Base-by-base conservation (phyloP, 768 basidiomycete species). In the Kwoniella pini region DNA sequence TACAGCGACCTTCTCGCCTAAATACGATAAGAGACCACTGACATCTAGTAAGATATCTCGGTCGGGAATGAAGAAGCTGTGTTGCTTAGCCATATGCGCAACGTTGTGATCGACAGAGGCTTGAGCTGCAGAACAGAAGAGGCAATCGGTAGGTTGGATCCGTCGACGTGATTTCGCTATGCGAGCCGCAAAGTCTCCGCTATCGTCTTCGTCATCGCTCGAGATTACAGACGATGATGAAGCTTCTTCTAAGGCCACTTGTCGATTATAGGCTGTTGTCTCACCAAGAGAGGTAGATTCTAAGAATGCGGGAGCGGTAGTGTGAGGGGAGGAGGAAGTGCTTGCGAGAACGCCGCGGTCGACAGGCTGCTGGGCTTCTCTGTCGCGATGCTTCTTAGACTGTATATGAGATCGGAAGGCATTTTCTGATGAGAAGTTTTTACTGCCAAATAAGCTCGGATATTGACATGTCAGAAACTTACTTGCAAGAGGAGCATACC, bases 41-140 rank as follows among this genome's bases (percentile, higher is more conserved):
- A 89, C 79, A 79, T 98, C 91, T 70, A 88, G 81, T 68, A 98
- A 85, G 78, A 89, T 94, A 48, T 96, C 90, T 40, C 86, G 86
- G 69, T 98, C 94, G 44, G 96, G 96, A 63, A 99, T 83, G 82
- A 95, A 96, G 83, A 98, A 98, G 9, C 92, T 92, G 79, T 99
- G 96, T 0, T 78, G 77, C 50, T 78, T 75, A 39, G 88, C 86
- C 96, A 99, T 99, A 82, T 99, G 96, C 1, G 83, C 79, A 39
- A 94, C 83, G 69, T 87, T 91, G 4, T 82, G 84, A 17, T 86
- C 81, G 31, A 91, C 79, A 10, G 85, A 81, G 0, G 81, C 28
- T 19, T 82, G 80, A 15, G 81, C 75, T 28, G 81, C 66, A 4
- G 84, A 58, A 80, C 96, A 99, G 82, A 98, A 99, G 55, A 99